Conservation (phyloP, 768 basidiomycete genomes). For the Chalciporus chontae region DNA sequence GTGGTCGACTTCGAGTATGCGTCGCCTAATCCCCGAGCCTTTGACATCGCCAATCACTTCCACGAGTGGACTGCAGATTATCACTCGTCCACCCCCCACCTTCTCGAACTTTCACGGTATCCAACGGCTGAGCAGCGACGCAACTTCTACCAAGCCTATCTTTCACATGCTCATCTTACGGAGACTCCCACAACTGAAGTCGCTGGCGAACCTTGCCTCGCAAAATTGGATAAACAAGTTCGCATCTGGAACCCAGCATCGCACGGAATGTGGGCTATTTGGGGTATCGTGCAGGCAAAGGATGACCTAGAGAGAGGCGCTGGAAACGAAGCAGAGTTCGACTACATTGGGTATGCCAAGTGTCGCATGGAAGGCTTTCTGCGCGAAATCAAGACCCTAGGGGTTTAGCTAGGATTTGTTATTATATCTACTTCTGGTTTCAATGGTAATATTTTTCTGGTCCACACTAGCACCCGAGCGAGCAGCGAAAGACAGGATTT, state of each 20-base stretch:
- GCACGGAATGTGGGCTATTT: slow-evolving; percentile 90
- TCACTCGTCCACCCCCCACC: slow-evolving; percentile 63
- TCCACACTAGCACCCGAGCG: background rate
- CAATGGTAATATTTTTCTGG: background rate
- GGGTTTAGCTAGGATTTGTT: slow-evolving; percentile 20
- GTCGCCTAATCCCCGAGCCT: slow-evolving; percentile 85
- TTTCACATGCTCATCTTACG: slow-evolving; percentile 45
- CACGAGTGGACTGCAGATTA: slow-evolving; percentile 97
- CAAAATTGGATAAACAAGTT: slow-evolving; percentile 73
- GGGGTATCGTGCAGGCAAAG: slow-evolving; percentile 90
- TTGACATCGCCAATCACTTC: slow-evolving; percentile 96
- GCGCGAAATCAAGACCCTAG: slow-evolving; percentile 48
- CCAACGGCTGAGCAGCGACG: slow-evolving; percentile 69
- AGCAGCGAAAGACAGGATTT: slow-evolving; percentile 31
- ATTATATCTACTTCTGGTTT: background rate
- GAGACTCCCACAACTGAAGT: slow-evolving; percentile 22
- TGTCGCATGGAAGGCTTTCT: slow-evolving; percentile 66
- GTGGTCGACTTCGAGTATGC: slow-evolving; percentile 99
- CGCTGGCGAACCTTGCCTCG: slow-evolving; percentile 42
- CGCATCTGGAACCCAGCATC: slow-evolving; percentile 85
- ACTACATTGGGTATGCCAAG: slow-evolving; percentile 81
- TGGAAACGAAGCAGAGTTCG: slow-evolving; percentile 69
- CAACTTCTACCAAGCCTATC: slow-evolving; percentile 85
- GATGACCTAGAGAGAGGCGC: slow-evolving; percentile 60
- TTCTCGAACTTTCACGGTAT: slow-evolving; percentile 62